Percentiles rank a stretch among this genome's conserved stretches.
phyloP scores from a whole-genome alignment of 2,329 filamentous ascomycete genomes.

The Fusarium citri region DNA sequence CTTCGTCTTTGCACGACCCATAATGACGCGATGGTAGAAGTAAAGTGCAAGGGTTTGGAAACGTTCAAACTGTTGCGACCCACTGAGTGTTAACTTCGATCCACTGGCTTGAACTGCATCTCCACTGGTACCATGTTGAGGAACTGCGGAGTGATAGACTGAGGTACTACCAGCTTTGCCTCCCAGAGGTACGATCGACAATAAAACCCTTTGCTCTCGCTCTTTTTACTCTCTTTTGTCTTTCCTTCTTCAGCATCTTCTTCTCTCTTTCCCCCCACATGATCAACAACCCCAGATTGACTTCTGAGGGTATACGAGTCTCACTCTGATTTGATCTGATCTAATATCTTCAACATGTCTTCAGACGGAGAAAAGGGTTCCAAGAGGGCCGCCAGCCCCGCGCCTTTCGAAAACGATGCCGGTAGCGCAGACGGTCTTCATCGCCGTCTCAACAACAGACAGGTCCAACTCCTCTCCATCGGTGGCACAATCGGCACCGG shows the following conservation, averaged over 20 bases:
- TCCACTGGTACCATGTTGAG: slow-evolving; percentile 5
- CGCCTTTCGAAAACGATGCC: slow-evolving; percentile 8
- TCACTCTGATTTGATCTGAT: not conserved
- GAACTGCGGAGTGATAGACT: not conserved
- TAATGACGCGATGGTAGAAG: slow-evolving; percentile 35
- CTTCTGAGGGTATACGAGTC: slow-evolving; percentile 19
- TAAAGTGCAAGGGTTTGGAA: slow-evolving; percentile 16
- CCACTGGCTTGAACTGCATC: not conserved
- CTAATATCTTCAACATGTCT: slow-evolving; percentile 27
- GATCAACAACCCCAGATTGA: slow-evolving; percentile 13
- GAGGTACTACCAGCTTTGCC: not conserved
- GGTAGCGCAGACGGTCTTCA: slow-evolving; percentile 32
- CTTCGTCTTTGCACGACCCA: slow-evolving; percentile 21
- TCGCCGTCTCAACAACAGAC: slow-evolving; percentile 40
- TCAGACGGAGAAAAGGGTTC: slow-evolving; percentile 31
- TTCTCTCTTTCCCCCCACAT: slow-evolving; percentile 9
- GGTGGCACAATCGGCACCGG: slow-evolving; percentile 36
- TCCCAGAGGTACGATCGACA: not conserved
- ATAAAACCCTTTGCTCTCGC: slow-evolving; percentile 27
- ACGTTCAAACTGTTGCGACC: slow-evolving; percentile 10
- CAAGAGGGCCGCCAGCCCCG: slow-evolving; percentile 25
- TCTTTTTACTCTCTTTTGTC: not conserved
- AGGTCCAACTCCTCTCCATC: slow-evolving; percentile 37
- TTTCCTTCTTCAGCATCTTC: not conserved
- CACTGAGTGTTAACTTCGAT: slow-evolving; percentile 22